phyloP scores from a whole-genome alignment of 1,284 basidiomycete genomes.

The Cutaneotrichosporon spelunceum region DNA sequence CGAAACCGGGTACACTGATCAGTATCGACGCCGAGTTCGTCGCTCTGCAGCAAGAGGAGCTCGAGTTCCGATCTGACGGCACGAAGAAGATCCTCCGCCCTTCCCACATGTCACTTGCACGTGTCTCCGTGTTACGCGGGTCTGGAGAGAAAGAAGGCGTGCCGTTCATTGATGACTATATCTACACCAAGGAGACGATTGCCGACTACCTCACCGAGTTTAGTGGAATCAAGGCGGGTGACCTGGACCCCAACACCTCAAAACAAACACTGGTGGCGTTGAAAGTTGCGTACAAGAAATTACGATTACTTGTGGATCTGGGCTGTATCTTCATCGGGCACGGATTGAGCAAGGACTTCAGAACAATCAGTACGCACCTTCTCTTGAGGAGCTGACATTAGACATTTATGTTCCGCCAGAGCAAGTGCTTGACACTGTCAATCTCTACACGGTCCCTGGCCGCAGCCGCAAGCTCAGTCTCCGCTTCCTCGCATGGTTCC shows the following conservation, averaged over 20 bases:
- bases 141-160: constrained; percentile 71
- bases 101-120: constrained; percentile 82
- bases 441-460: constrained; percentile 78
- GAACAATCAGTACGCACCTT: constrained; percentile 84
- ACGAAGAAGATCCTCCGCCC: constrained; percentile 89
- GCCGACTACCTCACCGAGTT: constrained; percentile 97
- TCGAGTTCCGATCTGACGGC: constrained; percentile 90
- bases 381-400: constrained; percentile 43
- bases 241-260: constrained; percentile 80
- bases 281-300: constrained; percentile 96
- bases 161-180: constrained; percentile 98
- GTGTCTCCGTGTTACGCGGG: constrained; percentile 90
- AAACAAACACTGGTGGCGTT: constrained; percentile 86
- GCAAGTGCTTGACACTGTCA: constrained; percentile 95
- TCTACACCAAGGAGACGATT: constrained; percentile 88
- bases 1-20: constrained; percentile 81
- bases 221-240: constrained; percentile 91
- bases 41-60: constrained; percentile 94
- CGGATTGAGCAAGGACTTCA: constrained; percentile 97
- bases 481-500: constrained; percentile 91
- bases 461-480: constrained; percentile 84
- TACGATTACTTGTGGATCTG: constrained; percentile 86
- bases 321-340: constrained; percentile 98
- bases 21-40: constrained; percentile 99
- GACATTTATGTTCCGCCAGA: constrained; percentile 93